These are phyloP conservation scores for Silene noctiflora DNA, from an alignment of 179 eudicot genomes.

Conservation along the genomic window DNA sequence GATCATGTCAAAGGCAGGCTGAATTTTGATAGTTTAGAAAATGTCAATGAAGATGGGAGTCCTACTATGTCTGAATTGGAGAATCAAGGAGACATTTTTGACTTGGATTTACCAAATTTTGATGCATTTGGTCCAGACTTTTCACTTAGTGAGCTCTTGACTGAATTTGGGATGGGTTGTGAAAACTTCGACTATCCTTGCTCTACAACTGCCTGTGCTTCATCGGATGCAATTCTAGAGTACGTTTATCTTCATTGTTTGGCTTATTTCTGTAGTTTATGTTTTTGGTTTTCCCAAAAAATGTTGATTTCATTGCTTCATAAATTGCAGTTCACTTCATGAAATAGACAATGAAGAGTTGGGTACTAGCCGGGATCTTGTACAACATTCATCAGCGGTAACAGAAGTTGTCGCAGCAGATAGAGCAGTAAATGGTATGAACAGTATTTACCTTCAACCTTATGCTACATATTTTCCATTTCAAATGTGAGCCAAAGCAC, in stretches of 20 bases:
- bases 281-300: not conserved
- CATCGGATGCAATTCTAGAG: constrained; percentile 45
- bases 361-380: constrained; percentile 38
- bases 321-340: constrained; percentile 32
- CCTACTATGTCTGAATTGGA: constrained; percentile 46
- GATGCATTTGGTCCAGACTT: constrained; percentile 63
- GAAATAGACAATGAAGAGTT: constrained; percentile 30
- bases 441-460: constrained; percentile 4
- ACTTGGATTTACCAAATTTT: constrained; percentile 61
- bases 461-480: too few species aligned
- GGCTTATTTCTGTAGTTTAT: constrained; percentile 1
- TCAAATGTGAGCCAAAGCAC: too few species aligned
- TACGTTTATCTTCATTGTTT: constrained; percentile 25
- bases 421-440: constrained; percentile 38
- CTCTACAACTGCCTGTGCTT: constrained; percentile 37
- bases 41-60: constrained; percentile 32
- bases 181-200: constrained; percentile 36
- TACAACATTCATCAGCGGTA: constrained; percentile 42
- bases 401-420: constrained; percentile 48
- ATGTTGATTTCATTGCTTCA: constrained; percentile 2
- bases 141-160: constrained; percentile 53
- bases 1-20: constrained; percentile 83
- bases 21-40: constrained; percentile 57
- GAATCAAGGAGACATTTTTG: constrained; percentile 53
- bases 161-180: constrained; percentile 60